Evolutionary conservation across 208 protist species (phyloP), one percentile per base, ranked within the genome.

Genomic region (Vickermania ingenoplastis): DNA sequence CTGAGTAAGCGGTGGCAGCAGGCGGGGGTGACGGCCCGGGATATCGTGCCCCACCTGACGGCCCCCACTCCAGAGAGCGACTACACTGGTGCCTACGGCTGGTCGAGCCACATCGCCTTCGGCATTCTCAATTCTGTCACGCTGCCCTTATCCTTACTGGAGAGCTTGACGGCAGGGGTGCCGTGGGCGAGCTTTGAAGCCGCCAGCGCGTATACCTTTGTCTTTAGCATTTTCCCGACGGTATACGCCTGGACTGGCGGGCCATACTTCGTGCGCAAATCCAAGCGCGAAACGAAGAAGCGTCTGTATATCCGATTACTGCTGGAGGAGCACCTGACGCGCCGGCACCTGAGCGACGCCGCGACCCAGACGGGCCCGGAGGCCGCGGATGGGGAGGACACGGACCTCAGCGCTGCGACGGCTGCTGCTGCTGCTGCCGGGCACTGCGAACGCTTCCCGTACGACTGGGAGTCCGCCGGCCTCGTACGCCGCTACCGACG

Each of bases 111-210:
- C 53, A 29, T 91, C 7, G 83, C 70, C 54, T 86, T 71, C 65
- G 77, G 75, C 26, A 71, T 86, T 31, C 83, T 83, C 59, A 91
- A 93, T 69, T 78, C 71, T 49, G 71, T 93, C 3, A 87, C 86
- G 26, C 69, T 89, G 45, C 86, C 83, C 11, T 73, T 93, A 22
- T 86, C 83, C 1, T 60, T 93, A 31, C 50, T 93, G 27, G 68
- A 79, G 29, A 77, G 76, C 55, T 59, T 93, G n/a, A 66, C 81
- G 2, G 55, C 53, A 41, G 75, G 77, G 27, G 58, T 93, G 11
- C 21, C 57, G 25, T 89, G 81, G 69, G 60, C 89, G 27, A 68
- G 85, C 57, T 61, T 79, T 41, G 59, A 60, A 5, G 53, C 67
- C 23, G 75, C 73, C 22, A 75, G 72, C 1, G 72, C 83, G 23